Percentiles rank a stretch among this genome's conserved stretches.
These are phyloP conservation scores for Penicillium sp. DNA, from an alignment of 2,329 filamentous ascomycete genomes.

Conservation along the genomic window DNA sequence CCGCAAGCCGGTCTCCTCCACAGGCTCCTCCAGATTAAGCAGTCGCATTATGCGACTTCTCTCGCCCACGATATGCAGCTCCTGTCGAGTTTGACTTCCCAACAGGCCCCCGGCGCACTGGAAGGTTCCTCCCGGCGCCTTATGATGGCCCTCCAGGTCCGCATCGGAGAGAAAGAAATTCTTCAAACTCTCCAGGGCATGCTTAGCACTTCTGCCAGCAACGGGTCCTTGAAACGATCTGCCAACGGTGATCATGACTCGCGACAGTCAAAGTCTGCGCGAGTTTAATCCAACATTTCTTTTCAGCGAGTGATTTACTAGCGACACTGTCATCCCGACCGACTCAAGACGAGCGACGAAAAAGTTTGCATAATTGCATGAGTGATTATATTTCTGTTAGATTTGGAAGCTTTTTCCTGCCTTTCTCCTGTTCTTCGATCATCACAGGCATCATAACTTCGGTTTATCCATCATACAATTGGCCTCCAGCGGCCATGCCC, in stretches of 20 bases:
- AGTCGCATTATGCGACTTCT: slow-evolving; percentile 53
- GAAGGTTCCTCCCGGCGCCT: slow-evolving; percentile 37
- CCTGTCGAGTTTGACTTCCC: slow-evolving; percentile 33
- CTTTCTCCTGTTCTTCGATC: slow-evolving; percentile 22
- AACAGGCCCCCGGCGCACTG: slow-evolving; percentile 30
- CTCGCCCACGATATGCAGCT: slow-evolving; percentile 51
- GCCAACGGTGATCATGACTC: slow-evolving; percentile 23
- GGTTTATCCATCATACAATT: slow-evolving; percentile 37
- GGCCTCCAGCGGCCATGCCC: slow-evolving; percentile 13
- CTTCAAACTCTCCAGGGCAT: slow-evolving; percentile 53
- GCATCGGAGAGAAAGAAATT: slow-evolving; percentile 70
- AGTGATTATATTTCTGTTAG: slow-evolving; percentile 29
- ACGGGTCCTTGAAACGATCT: slow-evolving; percentile 31
- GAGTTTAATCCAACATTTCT: slow-evolving; percentile 15
- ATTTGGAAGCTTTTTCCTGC: slow-evolving; percentile 32
- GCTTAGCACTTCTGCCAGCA: slow-evolving; percentile 28
- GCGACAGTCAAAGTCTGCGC: slow-evolving; percentile 29
- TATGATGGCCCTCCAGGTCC: slow-evolving; percentile 65
- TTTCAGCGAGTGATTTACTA: neutral
- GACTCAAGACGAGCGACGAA: slow-evolving; percentile 7
- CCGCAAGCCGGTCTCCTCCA: slow-evolving; percentile 34
- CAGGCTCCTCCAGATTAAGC: slow-evolving; percentile 33
- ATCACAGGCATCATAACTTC: slow-evolving; percentile 38
- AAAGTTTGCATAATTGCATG: slow-evolving; percentile 16
- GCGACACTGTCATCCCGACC: neutral